Evolutionary conservation across 2,329 filamentous ascomycete species (phyloP), one percentile per base, ranked within the genome.

Genomic region (Talaromyces funiculosus): DNA sequence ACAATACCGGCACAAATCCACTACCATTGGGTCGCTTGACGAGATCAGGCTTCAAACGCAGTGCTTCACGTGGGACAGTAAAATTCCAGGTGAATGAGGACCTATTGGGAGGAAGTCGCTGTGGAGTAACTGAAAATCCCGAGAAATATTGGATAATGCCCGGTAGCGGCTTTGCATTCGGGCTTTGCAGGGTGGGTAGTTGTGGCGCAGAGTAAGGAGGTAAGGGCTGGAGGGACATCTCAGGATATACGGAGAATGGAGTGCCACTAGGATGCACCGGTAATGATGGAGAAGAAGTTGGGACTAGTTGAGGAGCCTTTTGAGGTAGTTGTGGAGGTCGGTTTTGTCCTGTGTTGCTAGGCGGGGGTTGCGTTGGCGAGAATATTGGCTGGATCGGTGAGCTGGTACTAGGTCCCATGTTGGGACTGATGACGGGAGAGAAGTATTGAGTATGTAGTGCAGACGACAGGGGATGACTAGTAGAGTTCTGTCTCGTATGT

Each of bases 41-140:
- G 18, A 66, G 49, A 42, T 57, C 64, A 8, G 72, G 73, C 72
- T 81, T 63, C 63, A 29, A 76, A 63, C 66, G 47, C 24, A 69
- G 60, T n/a, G 70, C 65, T 4, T 67, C 58, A 5, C 59, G 43
- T 3, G 69, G 62, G 26, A 82, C 68, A 2, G 68, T 59, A 38
- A 81, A 77, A 8, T 68, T 67, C 70, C 71, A 75, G 18, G 60
- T 61, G 43, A 75, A 71, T 18, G 66, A 64, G 49, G 64, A 66
- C 8, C 67, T 58, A 2, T 66, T 59, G 14, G 59, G 60, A 9
- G 70, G 65, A n/a, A 78, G 63, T 22, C 63, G 43, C 4, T 67
- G 67, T 2, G 75, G 75, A 3, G 59, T 6, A 63, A 77, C 29
- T 61, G 65, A 60, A 60, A 74, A 72, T 3, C 67, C 66, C 49